Evolutionary conservation across 139 green algal genomes (phyloP), one percentile per base, ranked within the genome.

Genomic region (Coccomyxa sp.): DNA sequence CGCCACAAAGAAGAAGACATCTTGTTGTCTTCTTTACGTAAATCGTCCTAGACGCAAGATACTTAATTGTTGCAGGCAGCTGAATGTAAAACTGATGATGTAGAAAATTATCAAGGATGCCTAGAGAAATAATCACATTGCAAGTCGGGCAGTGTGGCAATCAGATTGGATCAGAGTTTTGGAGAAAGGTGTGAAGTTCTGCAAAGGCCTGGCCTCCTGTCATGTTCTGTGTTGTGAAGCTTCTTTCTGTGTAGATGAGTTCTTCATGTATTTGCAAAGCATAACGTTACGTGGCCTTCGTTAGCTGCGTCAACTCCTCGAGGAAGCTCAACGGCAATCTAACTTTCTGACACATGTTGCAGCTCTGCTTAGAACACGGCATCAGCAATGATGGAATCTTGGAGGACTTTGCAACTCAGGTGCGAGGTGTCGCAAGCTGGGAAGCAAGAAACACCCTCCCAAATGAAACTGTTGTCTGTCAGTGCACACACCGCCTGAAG

Each of bases 71-170:
- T 21, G 63, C 63, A 71, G 63, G 18, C 18, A 25, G 21, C 63
- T 25, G 63, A 9, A 25, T 25, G 18, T 25, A 9, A 71, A 21
- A 25, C 63, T 71, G 63, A 71, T 71, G 21, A 25, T 71, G 63
- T 28, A 71, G 18, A 28, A 25, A 51, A 7, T n/a, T 1, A 25
- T 1, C 63, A 77, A 21, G 4, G 13, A 99, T 99, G 97, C 97
- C 97, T 0, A 87, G 97, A 0, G 97, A 99, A 71, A 98, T 99
- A 58, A 98, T 99, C 82, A 98, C 95, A 18, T 83, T 99, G 15
- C 96, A 99, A 93, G 95, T 98, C 21, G 97, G 97, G 0, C 97
- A 99, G 86, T 99, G 96, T 83, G 97, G 97, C 14, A 99, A 99
- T 83, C 97, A 99, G 91, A 94, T 99, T 23, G 97, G 96, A 76